A percentile compares a stretch with the other conserved stretches of the same genome.
Conservation (phyloP, 768 basidiomycete species). For the Tylopilus plumbeoviolaceoides region DNA sequence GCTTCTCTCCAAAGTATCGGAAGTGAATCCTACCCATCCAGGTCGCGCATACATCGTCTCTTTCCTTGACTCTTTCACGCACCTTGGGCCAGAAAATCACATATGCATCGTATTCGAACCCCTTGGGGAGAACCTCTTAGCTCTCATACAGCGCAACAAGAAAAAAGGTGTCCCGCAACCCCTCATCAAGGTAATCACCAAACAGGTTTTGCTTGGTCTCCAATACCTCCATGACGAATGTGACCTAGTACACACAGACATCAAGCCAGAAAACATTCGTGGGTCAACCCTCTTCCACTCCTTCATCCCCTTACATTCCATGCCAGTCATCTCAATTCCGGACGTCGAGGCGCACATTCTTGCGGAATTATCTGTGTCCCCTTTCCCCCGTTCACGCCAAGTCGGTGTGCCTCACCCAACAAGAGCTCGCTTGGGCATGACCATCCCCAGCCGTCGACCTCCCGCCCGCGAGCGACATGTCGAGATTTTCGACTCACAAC, state of each 20-base stretch:
- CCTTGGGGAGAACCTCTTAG: conserved; percentile 72
- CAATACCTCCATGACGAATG: conserved; percentile 93
- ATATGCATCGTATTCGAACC: conserved; percentile 92
- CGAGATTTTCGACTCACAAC: conserved; percentile 81
- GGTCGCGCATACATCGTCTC: conserved; percentile 82
- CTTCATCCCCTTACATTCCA: conserved; percentile 11
- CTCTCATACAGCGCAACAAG: conserved; percentile 73
- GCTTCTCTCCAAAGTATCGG: conserved; percentile 71
- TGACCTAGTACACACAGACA: conserved; percentile 88
- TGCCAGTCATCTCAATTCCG: conserved; percentile 76
- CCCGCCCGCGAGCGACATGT: conserved; percentile 57
- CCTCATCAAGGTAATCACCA: conserved; percentile 82
- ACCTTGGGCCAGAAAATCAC: conserved; percentile 71
- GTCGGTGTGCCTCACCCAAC: conserved; percentile 76
- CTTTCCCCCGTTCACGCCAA: conserved; percentile 71
- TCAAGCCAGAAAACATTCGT: conserved; percentile 96
- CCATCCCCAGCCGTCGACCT: conserved; percentile 51
- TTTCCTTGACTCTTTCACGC: conserved; percentile 86
- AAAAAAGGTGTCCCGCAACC: conserved; percentile 78
- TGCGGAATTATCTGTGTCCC: conserved; percentile 61
- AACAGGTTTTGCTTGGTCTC: conserved; percentile 82
- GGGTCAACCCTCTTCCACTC: conserved; percentile 37
- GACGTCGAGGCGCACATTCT: conserved; percentile 72
- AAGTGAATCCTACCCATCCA: conserved; percentile 68
- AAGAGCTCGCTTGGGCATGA: conserved; percentile 56